These are phyloP conservation scores for Paramecium sexaurelia DNA, from an alignment of 73 alveolate species.

Conservation along the genomic window DNA sequence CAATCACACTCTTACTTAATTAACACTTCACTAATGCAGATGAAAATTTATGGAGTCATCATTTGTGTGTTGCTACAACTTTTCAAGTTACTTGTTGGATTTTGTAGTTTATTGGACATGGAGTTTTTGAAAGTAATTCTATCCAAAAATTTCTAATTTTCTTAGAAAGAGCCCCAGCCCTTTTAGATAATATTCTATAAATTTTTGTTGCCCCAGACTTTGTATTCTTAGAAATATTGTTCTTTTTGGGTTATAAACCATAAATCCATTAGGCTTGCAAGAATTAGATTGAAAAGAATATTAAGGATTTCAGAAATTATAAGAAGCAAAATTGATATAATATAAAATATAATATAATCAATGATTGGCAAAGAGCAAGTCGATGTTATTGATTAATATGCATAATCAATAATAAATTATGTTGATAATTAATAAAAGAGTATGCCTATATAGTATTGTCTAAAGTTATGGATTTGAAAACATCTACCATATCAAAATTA, in stretches of 20 bases:
- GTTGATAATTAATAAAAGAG: conserved; percentile 19
- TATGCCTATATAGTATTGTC: neutral
- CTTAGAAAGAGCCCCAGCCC: conserved; percentile 51
- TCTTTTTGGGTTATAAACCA: conserved; percentile 14
- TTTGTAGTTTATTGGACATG: conserved; percentile 47
- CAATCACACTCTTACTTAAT: neutral
- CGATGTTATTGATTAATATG: conserved; percentile 32
- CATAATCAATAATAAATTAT: neutral
- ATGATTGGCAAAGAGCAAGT: conserved; percentile 58
- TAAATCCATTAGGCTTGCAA: neutral
- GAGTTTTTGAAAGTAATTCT: conserved; percentile 32
- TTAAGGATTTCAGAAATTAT: neutral
- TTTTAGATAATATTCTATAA: conserved; percentile 8
- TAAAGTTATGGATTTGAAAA: conserved; percentile 13
- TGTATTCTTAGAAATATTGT: conserved; percentile 19
- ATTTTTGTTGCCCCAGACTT: conserved; percentile 49
- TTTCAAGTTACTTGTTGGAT: conserved; percentile 32
- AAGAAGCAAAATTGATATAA: neutral
- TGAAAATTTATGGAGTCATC: neutral
- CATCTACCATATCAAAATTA: neutral
- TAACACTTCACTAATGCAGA: neutral
- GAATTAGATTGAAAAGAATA: neutral
- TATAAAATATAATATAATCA: neutral
- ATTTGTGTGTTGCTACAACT: neutral
- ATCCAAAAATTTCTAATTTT: neutral